Percentiles rank a stretch among this genome's conserved stretches.
phyloP scores from a whole-genome alignment of 129 eudicot species.

The Artemisia annua region DNA sequence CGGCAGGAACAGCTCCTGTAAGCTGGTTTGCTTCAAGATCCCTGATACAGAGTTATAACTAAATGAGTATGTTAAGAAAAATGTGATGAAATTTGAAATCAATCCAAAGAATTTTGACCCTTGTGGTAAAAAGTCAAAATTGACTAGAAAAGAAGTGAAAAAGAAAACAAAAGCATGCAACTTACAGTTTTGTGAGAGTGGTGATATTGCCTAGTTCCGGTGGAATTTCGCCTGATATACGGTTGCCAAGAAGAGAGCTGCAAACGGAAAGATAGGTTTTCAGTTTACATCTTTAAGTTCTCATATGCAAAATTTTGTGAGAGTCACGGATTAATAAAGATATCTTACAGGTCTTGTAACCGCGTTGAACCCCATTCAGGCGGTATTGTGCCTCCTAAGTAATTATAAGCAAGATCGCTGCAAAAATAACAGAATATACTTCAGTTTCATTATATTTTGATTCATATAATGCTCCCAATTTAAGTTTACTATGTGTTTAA shows the following conservation, averaged over 20 bases:
- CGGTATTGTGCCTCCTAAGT: slow-evolving; percentile 66
- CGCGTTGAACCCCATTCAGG: slow-evolving; percentile 66
- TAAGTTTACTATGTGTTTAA: not conserved
- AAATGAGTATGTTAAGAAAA: not conserved
- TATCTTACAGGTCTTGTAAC: slow-evolving; percentile 47
- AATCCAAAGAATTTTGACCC: slow-evolving; percentile 12
- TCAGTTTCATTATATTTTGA: slow-evolving; percentile 2
- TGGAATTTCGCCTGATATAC: slow-evolving; percentile 74
- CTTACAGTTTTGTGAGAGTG: slow-evolving; percentile 70
- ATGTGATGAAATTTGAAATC: not conserved
- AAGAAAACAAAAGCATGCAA: not conserved
- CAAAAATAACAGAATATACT: slow-evolving; percentile 21
- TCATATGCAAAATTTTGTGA: not conserved
- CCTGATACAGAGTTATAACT: slow-evolving; percentile 44
- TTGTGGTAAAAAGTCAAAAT: slow-evolving; percentile 11
- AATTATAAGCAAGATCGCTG: slow-evolving; percentile 82
- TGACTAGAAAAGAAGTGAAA: not conserved
- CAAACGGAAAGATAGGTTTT: slow-evolving; percentile 6
- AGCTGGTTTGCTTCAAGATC: slow-evolving; percentile 72
- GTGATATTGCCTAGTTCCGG: slow-evolving; percentile 55
- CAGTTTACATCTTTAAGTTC: not conserved
- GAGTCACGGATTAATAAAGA: not conserved
- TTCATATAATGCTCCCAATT: not conserved
- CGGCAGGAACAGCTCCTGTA: slow-evolving; percentile 69
- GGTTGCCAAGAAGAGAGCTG: slow-evolving; percentile 75